A percentile compares a stretch with the other conserved stretches of the same genome.
Conservation (phyloP, 2,329 filamentous ascomycete species). For the Eutypa lata region DNA sequence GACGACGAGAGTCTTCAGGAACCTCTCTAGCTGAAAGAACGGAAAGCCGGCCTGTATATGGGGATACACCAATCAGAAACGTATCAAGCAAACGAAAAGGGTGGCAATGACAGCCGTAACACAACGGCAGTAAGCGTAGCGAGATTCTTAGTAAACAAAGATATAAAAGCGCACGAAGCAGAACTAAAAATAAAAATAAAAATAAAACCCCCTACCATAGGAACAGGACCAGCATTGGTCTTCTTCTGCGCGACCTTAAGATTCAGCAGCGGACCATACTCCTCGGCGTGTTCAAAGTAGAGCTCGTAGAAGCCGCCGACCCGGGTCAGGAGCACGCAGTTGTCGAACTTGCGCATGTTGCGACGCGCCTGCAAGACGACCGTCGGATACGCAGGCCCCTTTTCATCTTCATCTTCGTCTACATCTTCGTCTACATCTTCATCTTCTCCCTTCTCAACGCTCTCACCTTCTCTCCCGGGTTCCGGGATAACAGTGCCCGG, state of each 20-base stretch:
- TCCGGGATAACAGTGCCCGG: too few species aligned
- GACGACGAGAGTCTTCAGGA: slow-evolving; percentile 88
- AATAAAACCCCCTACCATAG: slow-evolving; percentile 68
- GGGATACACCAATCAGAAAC: slow-evolving; percentile 15
- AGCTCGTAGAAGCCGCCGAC: slow-evolving; percentile 97
- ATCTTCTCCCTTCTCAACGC: too few species aligned
- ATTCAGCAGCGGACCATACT: slow-evolving; percentile 81
- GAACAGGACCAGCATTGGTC: slow-evolving; percentile 72
- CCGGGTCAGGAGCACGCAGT: slow-evolving; percentile 86
- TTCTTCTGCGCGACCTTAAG: slow-evolving; percentile 82
- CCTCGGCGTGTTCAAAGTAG: slow-evolving; percentile 93
- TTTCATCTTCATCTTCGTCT: slow-evolving; percentile 41
- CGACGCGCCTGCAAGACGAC: slow-evolving; percentile 81
- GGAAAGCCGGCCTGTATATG: slow-evolving; percentile 77
- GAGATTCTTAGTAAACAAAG: too few species aligned
- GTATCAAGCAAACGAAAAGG: too few species aligned
- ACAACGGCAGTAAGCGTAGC: too few species aligned
- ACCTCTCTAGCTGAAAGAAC: slow-evolving; percentile 87
- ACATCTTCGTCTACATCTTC: slow-evolving; percentile 27
- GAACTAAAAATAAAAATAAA: slow-evolving; percentile 10
- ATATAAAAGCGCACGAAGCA: too few species aligned
- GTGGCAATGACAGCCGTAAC: too few species aligned
- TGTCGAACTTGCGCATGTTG: slow-evolving; percentile 87
- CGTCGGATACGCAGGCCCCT: slow-evolving; percentile 68
- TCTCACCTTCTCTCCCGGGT: slow-evolving; percentile 38